Evolutionary conservation across 306 rosid species (phyloP), one percentile per base, ranked within the genome.

Genomic region (Inga oerstediana): DNA sequence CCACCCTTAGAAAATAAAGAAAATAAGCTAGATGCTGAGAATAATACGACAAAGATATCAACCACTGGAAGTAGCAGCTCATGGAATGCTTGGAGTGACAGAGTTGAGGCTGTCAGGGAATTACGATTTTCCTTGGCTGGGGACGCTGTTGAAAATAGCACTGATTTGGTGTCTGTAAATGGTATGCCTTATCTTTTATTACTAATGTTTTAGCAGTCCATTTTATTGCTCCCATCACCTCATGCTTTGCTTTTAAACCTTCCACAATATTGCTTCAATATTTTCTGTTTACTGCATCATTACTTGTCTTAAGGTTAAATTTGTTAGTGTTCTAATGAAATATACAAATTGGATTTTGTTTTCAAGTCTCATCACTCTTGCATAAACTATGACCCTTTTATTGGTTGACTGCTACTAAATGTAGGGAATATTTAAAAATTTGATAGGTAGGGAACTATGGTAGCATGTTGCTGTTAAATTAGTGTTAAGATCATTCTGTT

Each of bases 61-160:
- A 77, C 89, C 43, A 79, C 86, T 14, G 75, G 85, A 61, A 86
- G 69, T 83, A 80, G 87, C 82, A 89, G 92, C 73, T 45, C 80
- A 84, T 96, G 99, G 99, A 91, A 84, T 86, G 87, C 89, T 79
- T 96, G 97, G 99, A 91, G 96, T 81, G 88, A 75, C 83, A 91
- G 97, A 87, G 99, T 96, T 76, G 97, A 91, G 85, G 90, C 93
- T 8, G 83, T 86, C 41, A 89, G 98, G 85, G 81, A 71, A 71
- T 83, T 92, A n/a, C 90, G 97, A 65, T 94, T 91, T 92, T 96
- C 97, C 59, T 84, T 92, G 83, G 90, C 72, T 61, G 99, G 99
- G 85, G 87, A 86, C 87, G 81, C 90, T 73, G 79, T 90, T 70
- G 91, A 89, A 77, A 72, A 82, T 83, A 75, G 49, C 81, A 48